Percentiles rank a stretch among this genome's conserved stretches.
Evolutionary conservation across 192 early-diverging fungal genomes (phyloP).

Genomic region (Gigaspora rosea): DNA sequence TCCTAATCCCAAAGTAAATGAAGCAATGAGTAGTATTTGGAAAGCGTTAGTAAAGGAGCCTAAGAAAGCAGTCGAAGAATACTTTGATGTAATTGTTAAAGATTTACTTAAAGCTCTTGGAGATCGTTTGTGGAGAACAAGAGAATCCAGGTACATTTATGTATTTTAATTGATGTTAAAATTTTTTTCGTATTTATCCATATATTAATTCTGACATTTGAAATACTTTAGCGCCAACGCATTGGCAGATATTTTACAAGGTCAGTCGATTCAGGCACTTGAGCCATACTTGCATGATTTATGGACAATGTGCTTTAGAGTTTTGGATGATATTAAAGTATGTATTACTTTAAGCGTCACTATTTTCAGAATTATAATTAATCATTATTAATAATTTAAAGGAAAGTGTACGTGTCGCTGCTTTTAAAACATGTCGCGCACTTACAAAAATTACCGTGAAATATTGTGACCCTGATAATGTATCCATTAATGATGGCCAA

Average conservation of each 20-base stretch:
- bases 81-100: constrained; percentile 79
- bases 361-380: background rate
- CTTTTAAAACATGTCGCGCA: constrained; percentile 76
- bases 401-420: constrained; percentile 83
- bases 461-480: constrained; percentile 76
- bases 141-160: constrained; percentile 69
- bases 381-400: background rate
- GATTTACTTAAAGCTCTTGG: constrained; percentile 79
- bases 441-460: constrained; percentile 81
- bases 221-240: constrained; percentile 41
- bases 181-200: background rate
- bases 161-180: background rate
- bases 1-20: constrained; percentile 83
- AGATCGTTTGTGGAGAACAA: constrained; percentile 81
- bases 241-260: constrained; percentile 72
- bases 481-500: constrained; percentile 60
- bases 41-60: constrained; percentile 67
- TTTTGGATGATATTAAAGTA: constrained; percentile 88
- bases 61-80: constrained; percentile 68
- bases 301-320: constrained; percentile 91
- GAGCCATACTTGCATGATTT: constrained; percentile 76
- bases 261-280: constrained; percentile 66
- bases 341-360: background rate
- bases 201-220: background rate
- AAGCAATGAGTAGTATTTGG: constrained; percentile 93